Evolutionary conservation across 169 alveolate species (phyloP).

Genomic region (Theileria orientalis): DNA sequence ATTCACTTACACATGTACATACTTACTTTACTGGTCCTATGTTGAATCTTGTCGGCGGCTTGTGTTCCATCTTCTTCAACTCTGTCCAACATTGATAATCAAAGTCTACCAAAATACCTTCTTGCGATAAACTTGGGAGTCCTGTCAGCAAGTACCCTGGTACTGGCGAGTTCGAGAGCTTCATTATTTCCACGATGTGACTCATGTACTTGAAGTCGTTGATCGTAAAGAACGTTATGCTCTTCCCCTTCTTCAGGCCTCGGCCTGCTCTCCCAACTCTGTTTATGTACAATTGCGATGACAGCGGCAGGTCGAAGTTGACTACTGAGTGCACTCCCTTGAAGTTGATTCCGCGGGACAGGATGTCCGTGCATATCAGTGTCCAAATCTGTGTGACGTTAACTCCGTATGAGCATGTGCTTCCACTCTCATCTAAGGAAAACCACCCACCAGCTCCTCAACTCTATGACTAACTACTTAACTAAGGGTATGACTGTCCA

Average conservation of each 20-base stretch:
- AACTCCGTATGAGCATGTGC: neutral
- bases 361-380: constrained; percentile 92
- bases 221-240: constrained; percentile 51
- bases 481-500: no score
- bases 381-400: constrained; percentile 80
- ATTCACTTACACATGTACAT: no score
- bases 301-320: constrained; percentile 95
- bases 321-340: constrained; percentile 91
- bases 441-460: no score
- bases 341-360: constrained; percentile 98
- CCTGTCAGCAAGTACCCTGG: constrained; percentile 49
- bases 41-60: constrained; percentile 26
- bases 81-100: neutral
- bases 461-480: neutral
- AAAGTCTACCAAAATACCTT: neutral
- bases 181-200: constrained; percentile 51
- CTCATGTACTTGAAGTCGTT: constrained; percentile 36
- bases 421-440: no score
- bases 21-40: constrained; percentile 21
- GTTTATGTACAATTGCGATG: constrained; percentile 91
- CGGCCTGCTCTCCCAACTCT: constrained; percentile 99
- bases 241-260: constrained; percentile 89
- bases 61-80: constrained; percentile 10
- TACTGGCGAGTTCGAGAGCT: constrained; percentile 24
- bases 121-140: neutral